Base-by-base conservation (phyloP, 345 rosid genomes). In the Syzygium aromaticum region DNA sequence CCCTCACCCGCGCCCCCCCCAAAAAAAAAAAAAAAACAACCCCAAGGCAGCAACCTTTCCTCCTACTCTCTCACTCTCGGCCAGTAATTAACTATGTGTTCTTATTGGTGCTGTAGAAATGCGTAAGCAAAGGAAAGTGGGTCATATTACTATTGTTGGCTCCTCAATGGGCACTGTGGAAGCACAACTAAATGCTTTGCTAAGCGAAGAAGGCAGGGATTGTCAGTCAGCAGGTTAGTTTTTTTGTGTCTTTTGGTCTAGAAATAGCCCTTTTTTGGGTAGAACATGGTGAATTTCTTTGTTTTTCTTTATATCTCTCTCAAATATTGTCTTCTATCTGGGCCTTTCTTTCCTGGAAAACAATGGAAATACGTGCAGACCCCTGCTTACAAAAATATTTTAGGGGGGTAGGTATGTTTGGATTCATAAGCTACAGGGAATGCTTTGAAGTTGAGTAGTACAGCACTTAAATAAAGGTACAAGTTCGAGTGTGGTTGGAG, bases 111-210 rank as follows among this genome's bases (percentile, higher is more conserved):
- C 64, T 46, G 57, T 89, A 96, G 98, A 95, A 88, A 98, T 98
- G 96, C 93, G 99, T 87, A 96, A 92, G 93, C 98, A 95, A 89
- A 92, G 98, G 56, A 96, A 96, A 92, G 94, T 98, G 99, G 99
- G 99, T 40, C 99, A 96, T 89, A 91, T 98, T 90, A 98, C 98
- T 87, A 88, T 98, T 61, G 93, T 93, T 84, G 99, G 99, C 57
- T 91, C 93, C 82, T 93, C 98, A 86, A 84, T 93, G 92, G 94
- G 94, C 91, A 88, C 93, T 52, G 89, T 96, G 56, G 97, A 95
- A 89, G 91, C 93, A 84, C 89, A 89, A 54, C 86, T 98, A 83
- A 91, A 94, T 28, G 89, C 92, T 86, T 91, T 98, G 92, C 90
- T 94, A 86, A 88, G 64, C 84, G 95, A 88, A 52, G 91, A 93